Evolutionary conservation across 441 rosid species (phyloP), one percentile per base, ranked within the genome.

Genomic region (Pelargonium exstipulatum): DNA sequence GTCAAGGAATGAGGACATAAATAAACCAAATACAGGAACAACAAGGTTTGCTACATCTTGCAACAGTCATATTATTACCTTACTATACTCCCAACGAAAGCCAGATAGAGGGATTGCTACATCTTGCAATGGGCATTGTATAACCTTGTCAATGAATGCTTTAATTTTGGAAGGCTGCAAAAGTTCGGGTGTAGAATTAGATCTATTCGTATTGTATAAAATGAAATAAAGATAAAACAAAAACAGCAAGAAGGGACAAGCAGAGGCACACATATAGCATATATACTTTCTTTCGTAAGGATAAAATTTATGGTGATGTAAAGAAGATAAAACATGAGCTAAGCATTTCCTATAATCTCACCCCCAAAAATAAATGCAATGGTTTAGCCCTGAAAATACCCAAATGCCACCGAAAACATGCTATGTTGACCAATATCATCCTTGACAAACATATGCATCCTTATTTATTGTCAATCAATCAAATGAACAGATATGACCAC

Each of bases 51-150:
- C 62, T 58, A 9, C 29, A 60, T 60, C 37, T 60, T 32, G 37
- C 6, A 72, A 73, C 37, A 10, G 53, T 35, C 18, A 51, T 1
- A 55, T 5, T 22, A 60, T 82, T 74, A 95, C 99, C 98, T 95
- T 95, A 77, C 76, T 86, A 76, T 84, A 90, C 81, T 92, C 96
- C 99, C 99, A 95, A 26, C 71, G 91, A 78, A 92, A 95, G 75
- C 98, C 97, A 49, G 98, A 95, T 71, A 95, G 98, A 76, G 98
- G 98, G 82, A 95, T 87, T 37, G 93, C 98, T 77, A 95, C 89
- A 79, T 95, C 99, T 76, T 89, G 95, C 68, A 95, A 78, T 14
- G 99, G 99, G 84, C 97, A 87, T 79, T 95, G 95, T 65, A 95
- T 92, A 74, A 95, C 99, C 83, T 95, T 95, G 78, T 89, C 99